Conservation (phyloP, 2,329 filamentous ascomycete genomes). For the Microcera coccophila region DNA sequence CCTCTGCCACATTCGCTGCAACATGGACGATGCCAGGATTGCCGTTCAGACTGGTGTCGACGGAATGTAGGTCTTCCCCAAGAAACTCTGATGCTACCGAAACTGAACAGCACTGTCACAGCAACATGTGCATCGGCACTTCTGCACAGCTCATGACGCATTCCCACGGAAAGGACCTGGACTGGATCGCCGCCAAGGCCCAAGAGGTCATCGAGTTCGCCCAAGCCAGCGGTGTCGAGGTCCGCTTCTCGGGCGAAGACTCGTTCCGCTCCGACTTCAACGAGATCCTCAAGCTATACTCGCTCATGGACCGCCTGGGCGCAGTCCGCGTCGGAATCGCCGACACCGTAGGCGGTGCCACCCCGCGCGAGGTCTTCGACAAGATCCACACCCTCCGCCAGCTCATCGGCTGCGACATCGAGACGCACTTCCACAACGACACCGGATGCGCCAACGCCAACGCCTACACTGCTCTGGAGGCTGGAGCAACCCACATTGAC, state of each 20-base stretch:
- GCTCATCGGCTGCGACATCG: conserved; percentile 62
- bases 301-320: conserved; percentile 76
- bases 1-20: conserved; percentile 22
- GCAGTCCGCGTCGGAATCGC: conserved; percentile 87
- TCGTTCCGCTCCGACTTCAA: conserved; percentile 76
- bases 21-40: conserved; percentile 51
- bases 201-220: conserved; percentile 32
- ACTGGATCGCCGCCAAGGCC: conserved; percentile 67
- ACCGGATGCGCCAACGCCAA: conserved; percentile 89
- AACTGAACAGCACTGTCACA: conserved; percentile 5
- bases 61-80: conserved; percentile 8
- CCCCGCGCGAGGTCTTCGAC: conserved; percentile 84
- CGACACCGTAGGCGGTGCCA: conserved; percentile 85
- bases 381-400: conserved; percentile 74
- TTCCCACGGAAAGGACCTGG: conserved; percentile 87
- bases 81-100: neutral
- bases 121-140: conserved; percentile 77
- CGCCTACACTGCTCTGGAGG: conserved; percentile 82
- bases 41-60: conserved; percentile 71
- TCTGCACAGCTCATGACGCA: conserved; percentile 79
- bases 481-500: conserved; percentile 78
- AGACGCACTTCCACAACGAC: conserved; percentile 65
- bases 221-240: conserved; percentile 24
- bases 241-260: conserved; percentile 65
- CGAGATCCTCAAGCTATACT: conserved; percentile 78